phyloP scores from a whole-genome alignment of 2,329 filamentous ascomycete species.

The Apiospora pterosperma region DNA sequence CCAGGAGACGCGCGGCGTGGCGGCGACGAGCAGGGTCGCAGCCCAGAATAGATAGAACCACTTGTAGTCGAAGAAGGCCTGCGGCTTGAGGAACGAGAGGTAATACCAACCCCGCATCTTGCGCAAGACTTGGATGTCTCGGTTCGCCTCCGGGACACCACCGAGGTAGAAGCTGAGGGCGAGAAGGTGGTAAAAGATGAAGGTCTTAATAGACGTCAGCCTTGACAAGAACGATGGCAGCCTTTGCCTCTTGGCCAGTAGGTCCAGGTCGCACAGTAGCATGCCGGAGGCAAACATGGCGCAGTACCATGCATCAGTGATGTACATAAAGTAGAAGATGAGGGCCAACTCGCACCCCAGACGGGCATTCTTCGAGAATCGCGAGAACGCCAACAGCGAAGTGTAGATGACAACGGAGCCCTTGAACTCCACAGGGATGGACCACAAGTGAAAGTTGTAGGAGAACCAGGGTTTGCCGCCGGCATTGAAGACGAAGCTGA shows the following conservation, averaged over 20 bases:
- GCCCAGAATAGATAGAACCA: conserved; percentile 67
- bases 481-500: conserved; percentile 61
- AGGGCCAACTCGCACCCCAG: conserved; percentile 51
- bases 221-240: conserved; percentile 46
- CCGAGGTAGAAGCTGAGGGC: conserved; percentile 52
- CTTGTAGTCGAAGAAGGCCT: conserved; percentile 63
- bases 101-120: conserved; percentile 59
- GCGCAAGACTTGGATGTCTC: conserved; percentile 44
- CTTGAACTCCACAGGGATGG: conserved; percentile 60
- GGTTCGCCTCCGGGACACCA: conserved; percentile 53
- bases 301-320: conserved; percentile 62
- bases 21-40: conserved; percentile 51
- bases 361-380: conserved; percentile 50
- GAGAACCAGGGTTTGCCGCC: conserved; percentile 54
- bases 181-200: conserved; percentile 52
- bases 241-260: conserved; percentile 45
- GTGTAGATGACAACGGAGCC: conserved; percentile 64
- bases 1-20: conserved; percentile 54
- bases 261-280: conserved; percentile 59
- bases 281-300: conserved; percentile 60
- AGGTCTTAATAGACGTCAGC: conserved; percentile 44
- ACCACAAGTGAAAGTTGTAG: conserved; percentile 61
- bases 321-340: conserved; percentile 64
- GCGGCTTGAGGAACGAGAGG: conserved; percentile 59
- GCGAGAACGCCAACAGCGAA: conserved; percentile 51